phyloP scores from a whole-genome alignment of 1,139 yeast genomes.

The Nadsonia commutata region DNA sequence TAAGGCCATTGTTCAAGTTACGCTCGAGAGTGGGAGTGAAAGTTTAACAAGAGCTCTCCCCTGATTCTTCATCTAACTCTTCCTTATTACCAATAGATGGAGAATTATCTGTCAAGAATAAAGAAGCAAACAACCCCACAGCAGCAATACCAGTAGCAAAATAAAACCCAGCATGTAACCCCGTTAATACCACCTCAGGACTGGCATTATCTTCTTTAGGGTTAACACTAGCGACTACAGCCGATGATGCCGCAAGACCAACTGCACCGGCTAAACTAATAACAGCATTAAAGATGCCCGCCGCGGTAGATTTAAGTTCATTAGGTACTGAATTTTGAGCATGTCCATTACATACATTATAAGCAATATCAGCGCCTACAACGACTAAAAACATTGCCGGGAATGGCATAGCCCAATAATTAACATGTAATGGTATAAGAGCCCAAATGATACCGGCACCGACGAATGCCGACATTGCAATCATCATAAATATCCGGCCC shows the following conservation, averaged over 20 bases:
- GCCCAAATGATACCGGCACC: conserved; percentile 28
- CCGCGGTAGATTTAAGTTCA: conserved; percentile 29
- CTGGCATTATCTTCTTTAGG: conserved; percentile 20
- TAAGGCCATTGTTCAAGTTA: no score
- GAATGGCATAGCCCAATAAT: conserved; percentile 31
- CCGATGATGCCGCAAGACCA: conserved; percentile 29
- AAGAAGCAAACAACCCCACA: conserved; percentile 18
- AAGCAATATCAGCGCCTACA: conserved; percentile 31
- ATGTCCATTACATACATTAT: conserved; percentile 30
- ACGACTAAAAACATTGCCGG: conserved; percentile 27
- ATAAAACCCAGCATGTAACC: conserved; percentile 27
- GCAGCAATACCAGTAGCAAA: conserved; percentile 27
- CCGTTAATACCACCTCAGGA: conserved; percentile 18
- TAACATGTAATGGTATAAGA: conserved; percentile 21
- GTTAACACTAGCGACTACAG: conserved; percentile 23
- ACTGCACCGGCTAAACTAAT: conserved; percentile 26
- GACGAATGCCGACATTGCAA: conserved; percentile 24
- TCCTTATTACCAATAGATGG: neutral
- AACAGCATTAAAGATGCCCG: conserved; percentile 32
- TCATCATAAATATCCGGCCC: conserved; percentile 23
- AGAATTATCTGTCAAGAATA: conserved; percentile 22
- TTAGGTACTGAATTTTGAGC: conserved; percentile 27
- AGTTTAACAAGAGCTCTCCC: no score
- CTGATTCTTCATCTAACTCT: neutral
- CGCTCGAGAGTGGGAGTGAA: no score